Evolutionary conservation across 208 protist species (phyloP), one percentile per base, ranked within the genome.

Genomic region (Tritrichomonas foetus): DNA sequence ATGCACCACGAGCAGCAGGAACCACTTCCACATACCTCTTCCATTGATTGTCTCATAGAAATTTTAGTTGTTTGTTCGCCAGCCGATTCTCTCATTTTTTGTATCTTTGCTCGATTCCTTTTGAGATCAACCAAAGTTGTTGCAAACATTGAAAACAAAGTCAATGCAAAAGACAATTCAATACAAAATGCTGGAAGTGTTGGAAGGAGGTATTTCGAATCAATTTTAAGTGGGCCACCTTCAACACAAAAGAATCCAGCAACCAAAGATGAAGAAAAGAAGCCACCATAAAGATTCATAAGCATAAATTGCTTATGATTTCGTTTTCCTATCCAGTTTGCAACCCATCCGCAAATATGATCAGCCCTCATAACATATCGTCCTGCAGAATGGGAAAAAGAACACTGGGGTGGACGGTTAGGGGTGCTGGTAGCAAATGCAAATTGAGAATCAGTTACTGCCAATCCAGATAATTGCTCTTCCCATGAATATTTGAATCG

Each of bases 331-430:
- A 89, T 39, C 78, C 78, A 89, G 47, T 89, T 89, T 22, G 41
- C 41, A 89, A 89, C 30, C 78, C 78, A 89, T n/a, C 78, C 78
- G n/a, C 78, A 89, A 57, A 89, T 89, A 30, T 89, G 78, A 50
- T 89, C 78, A 44, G 41, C 78, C 9, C 78, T 0, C 27, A 89
- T 57, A 20, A 89, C 78, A 57, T 47, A 89, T 47, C 44, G 25
- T 27, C 78, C 78, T 39, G 47, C 1, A 53, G 47, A 39, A 36
- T 16, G 47, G 33, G 78, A 89, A 16, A 89, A 89, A 33, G 78
- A 89, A 20, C n/a, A 22, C 8, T 61, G 39, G 30, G 41, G 41
- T 9, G 41, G 47, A 27, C 47, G 44, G 27, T 89, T 30, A 50
- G 33, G 14, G 1, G 44, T 50, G 8, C 3, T 69, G 3, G 3